Evolutionary conservation across 495 filamentous ascomycete genomes (phyloP).

Genomic region (Apodospora peruviana): DNA sequence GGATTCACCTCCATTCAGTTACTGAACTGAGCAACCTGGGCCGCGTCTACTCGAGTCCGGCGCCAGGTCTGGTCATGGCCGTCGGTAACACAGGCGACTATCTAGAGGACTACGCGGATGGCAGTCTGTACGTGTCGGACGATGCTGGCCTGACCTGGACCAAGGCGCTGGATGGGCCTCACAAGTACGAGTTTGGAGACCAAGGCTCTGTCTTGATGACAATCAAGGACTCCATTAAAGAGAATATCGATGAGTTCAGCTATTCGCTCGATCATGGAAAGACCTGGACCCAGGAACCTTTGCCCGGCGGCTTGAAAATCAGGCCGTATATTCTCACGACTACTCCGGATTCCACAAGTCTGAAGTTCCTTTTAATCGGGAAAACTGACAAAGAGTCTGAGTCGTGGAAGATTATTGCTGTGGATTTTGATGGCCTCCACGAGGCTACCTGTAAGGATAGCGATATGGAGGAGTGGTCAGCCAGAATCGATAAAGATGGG

Average conservation of each 20-base stretch:
- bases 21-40: conserved; percentile 74
- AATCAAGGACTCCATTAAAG: conserved; percentile 63
- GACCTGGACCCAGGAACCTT: conserved; percentile 61
- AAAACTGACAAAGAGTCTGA: conserved; percentile 36
- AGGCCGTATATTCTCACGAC: conserved; percentile 71
- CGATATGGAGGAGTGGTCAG: conserved; percentile 86
- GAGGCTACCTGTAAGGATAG: conserved; percentile 70
- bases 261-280: conserved; percentile 89
- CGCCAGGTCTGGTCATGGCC: conserved; percentile 88
- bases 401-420: conserved; percentile 55
- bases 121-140: conserved; percentile 81
- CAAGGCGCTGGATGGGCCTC: conserved; percentile 66
- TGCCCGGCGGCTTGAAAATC: conserved; percentile 57
- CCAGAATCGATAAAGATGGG: conserved; percentile 71
- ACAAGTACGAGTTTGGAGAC: conserved; percentile 94
- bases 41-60: conserved; percentile 87
- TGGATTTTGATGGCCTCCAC: conserved; percentile 80
- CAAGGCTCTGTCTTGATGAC: conserved; percentile 84
- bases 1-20: conserved; percentile 84
- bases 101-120: conserved; percentile 59
- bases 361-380: conserved; percentile 78
- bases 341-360: conserved; percentile 79
- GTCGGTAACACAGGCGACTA: conserved; percentile 79
- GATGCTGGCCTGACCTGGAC: conserved; percentile 85
- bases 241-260: conserved; percentile 45